Evolutionary conservation across 352 stramenopile genomes (phyloP).

Genomic region (Phytophthora kernoviae): DNA sequence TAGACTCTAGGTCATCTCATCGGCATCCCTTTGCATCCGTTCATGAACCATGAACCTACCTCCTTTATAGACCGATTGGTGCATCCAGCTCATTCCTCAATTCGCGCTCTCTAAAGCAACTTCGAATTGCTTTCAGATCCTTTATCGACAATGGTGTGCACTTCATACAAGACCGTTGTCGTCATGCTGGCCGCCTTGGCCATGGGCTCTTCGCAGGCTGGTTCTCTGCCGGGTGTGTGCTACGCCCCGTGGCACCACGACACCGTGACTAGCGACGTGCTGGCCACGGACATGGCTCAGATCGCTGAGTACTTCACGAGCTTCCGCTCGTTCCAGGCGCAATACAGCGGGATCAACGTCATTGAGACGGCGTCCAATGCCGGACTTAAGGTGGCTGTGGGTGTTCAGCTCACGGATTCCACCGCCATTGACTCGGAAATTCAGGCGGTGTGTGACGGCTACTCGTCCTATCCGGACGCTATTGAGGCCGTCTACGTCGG

Average conservation of each 20-base stretch:
- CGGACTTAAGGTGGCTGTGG: constrained; percentile 67
- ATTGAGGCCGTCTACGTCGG: constrained; percentile 74
- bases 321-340: constrained; percentile 72
- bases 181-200: constrained; percentile 16
- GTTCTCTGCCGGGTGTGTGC: constrained; percentile 43
- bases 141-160: constrained; percentile 26
- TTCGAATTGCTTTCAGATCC: constrained; percentile 14
- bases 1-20: constrained; percentile 8
- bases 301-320: constrained; percentile 53
- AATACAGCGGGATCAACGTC: constrained; percentile 60
- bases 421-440: constrained; percentile 50
- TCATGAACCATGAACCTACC: not conserved
- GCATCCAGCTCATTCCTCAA: constrained; percentile 25
- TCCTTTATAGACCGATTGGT: no score
- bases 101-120: constrained; percentile 22
- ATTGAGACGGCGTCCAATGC: constrained; percentile 46
- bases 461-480: constrained; percentile 36
- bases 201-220: constrained; percentile 9
- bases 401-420: constrained; percentile 62
- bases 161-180: constrained; percentile 21
- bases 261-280: constrained; percentile 37
- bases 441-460: constrained; percentile 54
- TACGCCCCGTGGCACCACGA: constrained; percentile 72
- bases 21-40: constrained; percentile 21
- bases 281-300: constrained; percentile 45